Base-by-base conservation (phyloP, 371 early-diverging fungal species). In the Mortierella sp. region DNA sequence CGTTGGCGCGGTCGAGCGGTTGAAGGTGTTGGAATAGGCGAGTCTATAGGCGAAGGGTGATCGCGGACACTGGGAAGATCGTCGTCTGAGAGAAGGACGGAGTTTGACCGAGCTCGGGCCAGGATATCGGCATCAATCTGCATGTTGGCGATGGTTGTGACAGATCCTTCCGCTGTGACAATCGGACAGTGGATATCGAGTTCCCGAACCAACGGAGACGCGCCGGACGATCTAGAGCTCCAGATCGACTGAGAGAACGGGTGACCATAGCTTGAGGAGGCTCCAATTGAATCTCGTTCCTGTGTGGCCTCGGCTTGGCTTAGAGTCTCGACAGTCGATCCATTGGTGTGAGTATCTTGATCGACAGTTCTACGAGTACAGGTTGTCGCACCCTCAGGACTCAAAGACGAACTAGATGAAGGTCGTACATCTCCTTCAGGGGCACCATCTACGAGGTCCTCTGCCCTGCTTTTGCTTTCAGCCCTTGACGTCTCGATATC, bases 11-110 rank as follows among this genome's bases (percentile, higher is more conserved):
- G 81, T 50, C 81, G 77, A 11, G 77, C 77, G 22, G 77, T 81
- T 4, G 81, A 81, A 0, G 81, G 81, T n/a, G 81, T 81, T 13
- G 81, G 81, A 10, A 77, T 77, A 31, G 81, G 81, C 3, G 81
- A 81, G 43, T 81, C 81, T 11, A 81, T 43, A 3, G 80, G 80
- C 14, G 81, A 81, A n/a, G 71, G 55, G 22, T 29, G 68, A 22
- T 48, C 73, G 19, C 66, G 43, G 22, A 40, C 64, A 37, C 2
- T 40, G 29, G 45, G 65, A 2, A 70, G 19, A 26, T 77, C 81
- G 11, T 81, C 81, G 11, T 77, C 77, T 4, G 81, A 74, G 8
- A 73, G 44, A 6, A 69, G 8, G 10, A 63, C 22, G 4, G 81
- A 81, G 29, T 53, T 58, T 0, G 81, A 70, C 5, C 81, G 77